Conservation (phyloP, 345 rosid genomes). For the Euphorbia lathyris region DNA sequence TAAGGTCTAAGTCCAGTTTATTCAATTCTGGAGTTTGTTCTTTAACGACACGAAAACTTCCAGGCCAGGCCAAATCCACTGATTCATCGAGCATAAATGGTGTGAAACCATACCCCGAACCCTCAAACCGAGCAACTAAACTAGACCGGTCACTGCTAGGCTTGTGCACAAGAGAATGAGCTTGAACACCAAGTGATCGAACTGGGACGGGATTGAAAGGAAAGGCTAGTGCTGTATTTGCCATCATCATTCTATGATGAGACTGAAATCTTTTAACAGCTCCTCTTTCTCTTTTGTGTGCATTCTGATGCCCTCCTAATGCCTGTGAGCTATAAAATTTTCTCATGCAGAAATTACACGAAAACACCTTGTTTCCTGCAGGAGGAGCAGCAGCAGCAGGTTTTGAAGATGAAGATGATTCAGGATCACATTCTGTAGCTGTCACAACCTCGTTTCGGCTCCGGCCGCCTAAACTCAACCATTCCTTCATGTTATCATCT, state of each 20-base stretch:
- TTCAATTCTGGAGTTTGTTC: constrained; percentile 24
- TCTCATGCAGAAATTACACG: constrained; percentile 49
- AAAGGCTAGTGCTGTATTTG: constrained; percentile 5
- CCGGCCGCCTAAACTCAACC: constrained; percentile 38
- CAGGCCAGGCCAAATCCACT: constrained; percentile 38
- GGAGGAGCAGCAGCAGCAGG: constrained; percentile 5
- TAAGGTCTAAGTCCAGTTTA: constrained; percentile 40
- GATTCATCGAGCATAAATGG: constrained; percentile 26
- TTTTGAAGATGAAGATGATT: constrained; percentile 7
- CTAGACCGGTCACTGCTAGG: constrained; percentile 27
- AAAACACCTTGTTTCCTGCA: constrained; percentile 22
- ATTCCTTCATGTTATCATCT: constrained; percentile 28
- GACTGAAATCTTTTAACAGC: constrained; percentile 37
- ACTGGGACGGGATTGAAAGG: constrained; percentile 22
- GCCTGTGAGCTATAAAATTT: constrained; percentile 53
- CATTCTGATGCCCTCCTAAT: constrained; percentile 51
- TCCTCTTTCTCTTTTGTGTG: constrained; percentile 47
- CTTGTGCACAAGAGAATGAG: constrained; percentile 42
- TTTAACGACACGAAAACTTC: constrained; percentile 34
- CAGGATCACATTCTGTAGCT: constrained; percentile 12
- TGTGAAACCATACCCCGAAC: constrained; percentile 17
- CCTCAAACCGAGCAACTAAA: constrained; percentile 22
- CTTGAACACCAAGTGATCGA: constrained; percentile 36
- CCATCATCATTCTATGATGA: constrained; percentile 38
- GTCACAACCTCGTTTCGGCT: constrained; percentile 12